Base-by-base conservation (phyloP, 192 early-diverging fungal genomes). In the Linnemannia zychae region DNA sequence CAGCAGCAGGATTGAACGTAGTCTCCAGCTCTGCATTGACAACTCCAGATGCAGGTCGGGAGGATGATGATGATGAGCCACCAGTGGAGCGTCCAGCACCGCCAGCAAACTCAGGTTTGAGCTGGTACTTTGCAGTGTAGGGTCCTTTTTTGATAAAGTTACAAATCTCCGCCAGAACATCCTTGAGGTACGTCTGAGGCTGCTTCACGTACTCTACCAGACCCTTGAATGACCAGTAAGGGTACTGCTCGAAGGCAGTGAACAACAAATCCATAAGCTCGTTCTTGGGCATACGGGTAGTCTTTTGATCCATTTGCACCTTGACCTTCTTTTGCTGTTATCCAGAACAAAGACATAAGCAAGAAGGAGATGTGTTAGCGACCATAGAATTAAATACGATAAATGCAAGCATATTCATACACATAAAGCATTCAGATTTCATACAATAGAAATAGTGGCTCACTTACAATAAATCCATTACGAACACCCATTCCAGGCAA, bases 181-280 rank as follows among this genome's bases (percentile, higher is more conserved):
- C 97, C 75, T 95, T 97, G 22, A 99, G 87, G 77, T 93, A 99
- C 33, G 81, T 80, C 68, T 92, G 88, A 0, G 98, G 98, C 89
- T 99, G 98, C 46, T 93, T 89, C 2, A 93, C 95, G 47, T 92
- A 89, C 77, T 97, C 96, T 11, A 93, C 88, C 38, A 99, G 88
- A 31, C 94, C 95, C 84, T 96, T 96, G 86, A 98, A 93, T 24
- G 91, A 91, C 94, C 94, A 97, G 82, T 97, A 96, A n/a, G 91
- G 90, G 75, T 92, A 93, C 72, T 91, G 87, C 68, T 95, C 93
- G 87, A 97, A 99, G 11, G 91, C 91, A 49, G 82, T 83, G 87
- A 99, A 98, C 57, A 99, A 72, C 74, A 95, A 78, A 75, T 95
- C 94, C 89, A 96, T 93, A 71, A 99, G 90, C 57, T 97, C 95